phyloP scores from a whole-genome alignment of 371 early-diverging fungal genomes.

The Circinella minor region DNA sequence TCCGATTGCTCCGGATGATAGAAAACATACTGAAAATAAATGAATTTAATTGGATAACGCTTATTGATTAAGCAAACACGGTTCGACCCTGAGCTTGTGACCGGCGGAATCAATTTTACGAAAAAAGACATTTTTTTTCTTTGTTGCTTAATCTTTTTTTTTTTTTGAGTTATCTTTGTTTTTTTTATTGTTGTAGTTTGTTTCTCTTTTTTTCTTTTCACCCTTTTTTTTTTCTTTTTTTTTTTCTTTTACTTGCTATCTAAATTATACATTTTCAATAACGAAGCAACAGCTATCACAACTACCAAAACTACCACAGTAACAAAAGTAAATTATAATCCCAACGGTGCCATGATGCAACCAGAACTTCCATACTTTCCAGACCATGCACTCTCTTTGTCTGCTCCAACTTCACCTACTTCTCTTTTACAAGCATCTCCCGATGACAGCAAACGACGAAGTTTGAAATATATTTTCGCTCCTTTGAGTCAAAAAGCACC shows the following conservation, averaged over 20 bases:
- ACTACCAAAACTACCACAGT: not conserved
- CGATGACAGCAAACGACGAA: slow-evolving; percentile 22
- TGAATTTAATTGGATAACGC: slow-evolving; percentile 5
- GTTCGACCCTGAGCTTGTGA: slow-evolving; percentile 10
- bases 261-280: no score
- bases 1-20: slow-evolving; percentile 8
- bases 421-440: not conserved
- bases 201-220: no score
- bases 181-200: no score
- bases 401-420: slow-evolving; percentile 2
- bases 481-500: slow-evolving; percentile 25
- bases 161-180: not conserved
- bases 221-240: no score
- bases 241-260: no score
- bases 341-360: not conserved
- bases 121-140: not conserved
- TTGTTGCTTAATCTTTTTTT: not conserved
- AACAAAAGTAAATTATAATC: not conserved
- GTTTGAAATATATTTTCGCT: slow-evolving; percentile 34
- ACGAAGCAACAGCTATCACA: no score
- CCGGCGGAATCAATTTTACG: slow-evolving; percentile 2
- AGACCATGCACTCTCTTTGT: not conserved
- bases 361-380: slow-evolving; percentile 11
- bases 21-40: not conserved
- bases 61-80: slow-evolving; percentile 9